Conservation (phyloP, 75 land plant species). For the Sequoia sempervirens region DNA sequence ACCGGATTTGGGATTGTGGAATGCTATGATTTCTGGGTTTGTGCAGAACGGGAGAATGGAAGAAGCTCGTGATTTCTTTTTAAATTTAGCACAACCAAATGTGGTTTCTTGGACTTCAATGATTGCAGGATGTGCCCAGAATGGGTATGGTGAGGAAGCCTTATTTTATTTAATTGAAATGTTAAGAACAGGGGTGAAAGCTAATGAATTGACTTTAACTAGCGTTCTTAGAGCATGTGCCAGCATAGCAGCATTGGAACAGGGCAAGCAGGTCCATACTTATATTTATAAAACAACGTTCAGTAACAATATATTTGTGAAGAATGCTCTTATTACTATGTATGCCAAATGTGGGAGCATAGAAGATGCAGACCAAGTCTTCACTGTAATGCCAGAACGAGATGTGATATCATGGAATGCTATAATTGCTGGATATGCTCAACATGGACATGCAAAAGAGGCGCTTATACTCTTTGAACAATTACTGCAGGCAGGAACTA, state of each 20-base stretch:
- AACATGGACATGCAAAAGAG: conserved; percentile 17
- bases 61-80: conserved; percentile 1
- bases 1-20: neutral
- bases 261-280: conserved; percentile 31
- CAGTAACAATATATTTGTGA: conserved; percentile 14
- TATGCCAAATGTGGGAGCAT: conserved; percentile 21
- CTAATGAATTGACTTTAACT: conserved; percentile 12
- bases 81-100: neutral
- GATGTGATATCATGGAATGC: conserved; percentile 31
- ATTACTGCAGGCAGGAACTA: too few relatives aligned
- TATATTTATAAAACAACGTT: conserved; percentile 11
- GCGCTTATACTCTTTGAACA: conserved; percentile 16
- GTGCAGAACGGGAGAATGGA: conserved; percentile 9
- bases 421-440: conserved; percentile 21
- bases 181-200: neutral
- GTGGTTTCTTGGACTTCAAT: conserved; percentile 9
- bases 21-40: conserved; percentile 9
- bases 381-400: conserved; percentile 13
- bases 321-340: conserved; percentile 24
- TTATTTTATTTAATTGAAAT: conserved; percentile 4
- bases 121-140: conserved; percentile 6
- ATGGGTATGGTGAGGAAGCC: neutral
- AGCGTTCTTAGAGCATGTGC: conserved; percentile 22
- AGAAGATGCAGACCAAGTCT: conserved; percentile 14
- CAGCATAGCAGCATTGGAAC: conserved; percentile 13